These are phyloP conservation scores for Phytopythium helicoides DNA, from an alignment of 352 stramenopile species.

Conservation along the genomic window DNA sequence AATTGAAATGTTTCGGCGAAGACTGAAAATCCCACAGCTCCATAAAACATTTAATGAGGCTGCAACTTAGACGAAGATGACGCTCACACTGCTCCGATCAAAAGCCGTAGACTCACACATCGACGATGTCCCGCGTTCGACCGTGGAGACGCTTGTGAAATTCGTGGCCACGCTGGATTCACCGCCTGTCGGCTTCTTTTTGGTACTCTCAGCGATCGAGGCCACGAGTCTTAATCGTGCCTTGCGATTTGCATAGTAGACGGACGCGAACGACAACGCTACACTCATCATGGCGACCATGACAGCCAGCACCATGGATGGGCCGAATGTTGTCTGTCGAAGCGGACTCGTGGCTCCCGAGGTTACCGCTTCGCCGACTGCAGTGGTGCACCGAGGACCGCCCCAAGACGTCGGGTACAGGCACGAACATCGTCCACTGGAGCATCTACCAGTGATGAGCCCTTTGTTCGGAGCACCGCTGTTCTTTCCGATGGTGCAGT, in stretches of 20 bases:
- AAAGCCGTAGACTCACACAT: background rate
- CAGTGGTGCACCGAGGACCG: constrained; percentile 59
- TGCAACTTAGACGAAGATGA: background rate
- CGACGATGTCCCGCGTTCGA: background rate
- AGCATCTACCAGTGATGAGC: constrained; percentile 44
- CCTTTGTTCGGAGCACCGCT: constrained; percentile 2
- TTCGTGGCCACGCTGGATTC: background rate
- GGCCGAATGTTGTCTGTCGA: constrained; percentile 39
- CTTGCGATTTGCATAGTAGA: constrained; percentile 21
- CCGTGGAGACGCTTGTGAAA: background rate
- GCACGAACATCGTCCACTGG: constrained; percentile 46
- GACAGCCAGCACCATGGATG: constrained; percentile 34
- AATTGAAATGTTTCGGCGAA: too few relatives aligned
- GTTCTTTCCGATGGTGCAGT: constrained; percentile 48
- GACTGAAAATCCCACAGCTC: too few relatives aligned
- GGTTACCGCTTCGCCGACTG: constrained; percentile 20
- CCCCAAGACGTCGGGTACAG: constrained; percentile 40
- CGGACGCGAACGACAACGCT: constrained; percentile 25
- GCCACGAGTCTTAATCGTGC: background rate
- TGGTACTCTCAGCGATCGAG: background rate
- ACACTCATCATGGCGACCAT: constrained; percentile 20
- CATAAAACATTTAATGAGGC: too few relatives aligned
- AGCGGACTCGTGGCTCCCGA: constrained; percentile 17
- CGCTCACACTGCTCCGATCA: constrained; percentile 3
- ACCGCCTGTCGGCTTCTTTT: background rate